Evolutionary conservation across 2,329 filamentous ascomycete species (phyloP).

Genomic region (Pezizomycotina sp.): DNA sequence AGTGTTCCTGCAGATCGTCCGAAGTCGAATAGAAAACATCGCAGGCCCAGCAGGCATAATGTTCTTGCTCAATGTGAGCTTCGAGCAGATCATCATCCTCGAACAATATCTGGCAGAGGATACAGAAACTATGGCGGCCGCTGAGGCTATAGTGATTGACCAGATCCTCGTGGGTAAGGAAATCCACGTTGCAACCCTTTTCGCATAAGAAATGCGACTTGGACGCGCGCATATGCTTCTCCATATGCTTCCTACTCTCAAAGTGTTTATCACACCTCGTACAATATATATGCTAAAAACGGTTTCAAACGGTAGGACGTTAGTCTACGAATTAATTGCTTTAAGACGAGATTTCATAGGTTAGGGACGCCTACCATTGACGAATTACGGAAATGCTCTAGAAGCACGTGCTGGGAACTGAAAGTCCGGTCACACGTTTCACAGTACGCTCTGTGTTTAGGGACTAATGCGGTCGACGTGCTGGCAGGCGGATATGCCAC

Average conservation of each 20-base stretch:
- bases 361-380: no score
- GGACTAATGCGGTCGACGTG: no score
- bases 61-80: slow-evolving; percentile 10
- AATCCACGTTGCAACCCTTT: slow-evolving; percentile 14
- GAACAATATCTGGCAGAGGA: slow-evolving; percentile 13
- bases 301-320: no score
- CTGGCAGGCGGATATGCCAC: no score
- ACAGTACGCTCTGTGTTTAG: no score
- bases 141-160: slow-evolving; percentile 16
- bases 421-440: no score
- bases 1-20: slow-evolving; percentile 17
- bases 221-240: slow-evolving; percentile 17
- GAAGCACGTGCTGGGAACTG: no score
- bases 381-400: no score
- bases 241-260: slow-evolving; percentile 12
- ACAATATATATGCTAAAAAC: slow-evolving; percentile 18
- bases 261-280: slow-evolving; percentile 15
- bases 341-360: no score
- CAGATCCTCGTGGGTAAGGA: slow-evolving; percentile 11
- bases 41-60: slow-evolving; percentile 17
- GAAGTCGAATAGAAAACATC: slow-evolving; percentile 18
- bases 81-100: slow-evolving; percentile 12
- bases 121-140: slow-evolving; percentile 14
- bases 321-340: no score
- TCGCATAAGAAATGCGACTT: slow-evolving; percentile 11